Evolutionary conservation across 2,329 filamentous ascomycete species (phyloP), one percentile per base, ranked within the genome.

Genomic region (Phaeoacremonium minimum): DNA sequence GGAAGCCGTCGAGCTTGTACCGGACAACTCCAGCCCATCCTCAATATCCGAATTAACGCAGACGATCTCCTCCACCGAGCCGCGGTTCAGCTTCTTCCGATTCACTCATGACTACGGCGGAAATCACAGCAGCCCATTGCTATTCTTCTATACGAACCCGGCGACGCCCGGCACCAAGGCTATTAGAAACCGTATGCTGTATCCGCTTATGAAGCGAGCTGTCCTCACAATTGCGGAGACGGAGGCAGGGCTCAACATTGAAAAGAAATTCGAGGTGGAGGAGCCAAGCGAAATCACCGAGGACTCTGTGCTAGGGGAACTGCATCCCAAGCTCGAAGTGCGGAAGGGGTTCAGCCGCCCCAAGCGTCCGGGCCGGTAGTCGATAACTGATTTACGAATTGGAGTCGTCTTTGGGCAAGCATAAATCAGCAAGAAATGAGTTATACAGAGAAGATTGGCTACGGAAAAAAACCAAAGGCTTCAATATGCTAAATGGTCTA

Each of bases 101-200:
- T 85, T 80, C 57, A 66, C 60, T 11, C 73, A 83, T 52, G 72
- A 73, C 29, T 63, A 78, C 43, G 62, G 67, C 19, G 77, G 77
- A 15, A 45, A 54, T 31, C 61, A 73, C 41, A 64, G 69, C 35
- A 73, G 68, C 37, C 77, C 81, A 4, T 66, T 91, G 32, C 69
- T 91, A 6, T 93, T 93, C 66, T 80, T 93, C 55, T 91, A 89
- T 64, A 91, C 86, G 6, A 89, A 85, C 57, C 87, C 87, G 1
- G 66, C 74, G 7, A 72, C 82, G 5, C 64, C 75, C 0, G 75
- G 68, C 18, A 78, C 73, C 35, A 86, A 81, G 62, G 67, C 75
- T 35, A 85, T 93, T 66, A 90, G 87, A 66, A 83, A 85, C 62
- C 74, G 86, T 45, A 94, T 94, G 87, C 62, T 93, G 53, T 93